phyloP scores from a whole-genome alignment of 768 basidiomycete species.

The Suillus variegatus region DNA sequence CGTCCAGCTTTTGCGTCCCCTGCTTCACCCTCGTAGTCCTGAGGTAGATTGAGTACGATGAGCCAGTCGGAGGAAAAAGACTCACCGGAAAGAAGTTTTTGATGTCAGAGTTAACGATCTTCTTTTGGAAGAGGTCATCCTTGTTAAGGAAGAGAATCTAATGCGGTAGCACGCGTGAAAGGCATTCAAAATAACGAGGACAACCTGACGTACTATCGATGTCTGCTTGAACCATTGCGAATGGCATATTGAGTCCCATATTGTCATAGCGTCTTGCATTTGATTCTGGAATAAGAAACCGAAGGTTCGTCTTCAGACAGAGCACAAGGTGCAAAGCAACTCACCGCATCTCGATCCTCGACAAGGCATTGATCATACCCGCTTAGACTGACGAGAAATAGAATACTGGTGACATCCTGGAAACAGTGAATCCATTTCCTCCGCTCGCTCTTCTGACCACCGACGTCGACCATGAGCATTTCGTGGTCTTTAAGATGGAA shows the following conservation, averaged over 20 bases:
- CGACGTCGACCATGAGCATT: constrained; percentile 92
- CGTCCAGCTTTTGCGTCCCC: constrained; percentile 74
- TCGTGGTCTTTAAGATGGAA: constrained; percentile 79
- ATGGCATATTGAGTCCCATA: constrained; percentile 98
- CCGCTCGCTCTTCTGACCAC: constrained; percentile 91
- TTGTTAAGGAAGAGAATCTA: constrained; percentile 96
- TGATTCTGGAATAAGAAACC: constrained; percentile 65
- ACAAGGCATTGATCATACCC: constrained; percentile 95
- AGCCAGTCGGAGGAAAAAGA: constrained; percentile 7
- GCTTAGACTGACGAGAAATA: constrained; percentile 89
- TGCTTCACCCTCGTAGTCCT: constrained; percentile 86
- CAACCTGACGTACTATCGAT: constrained; percentile 66
- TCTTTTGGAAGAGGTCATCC: constrained; percentile 88
- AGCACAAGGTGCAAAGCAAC: constrained; percentile 29
- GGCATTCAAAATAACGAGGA: neutral
- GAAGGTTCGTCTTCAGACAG: constrained; percentile 5
- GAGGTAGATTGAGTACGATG: constrained; percentile 8
- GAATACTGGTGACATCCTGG: constrained; percentile 90
- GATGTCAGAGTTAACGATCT: constrained; percentile 81
- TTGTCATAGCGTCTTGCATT: constrained; percentile 99
- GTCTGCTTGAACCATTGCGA: constrained; percentile 97
- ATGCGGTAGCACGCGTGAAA: constrained; percentile 3
- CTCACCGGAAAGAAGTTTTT: constrained; percentile 85
- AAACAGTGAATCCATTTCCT: constrained; percentile 96
- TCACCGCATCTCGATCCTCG: constrained; percentile 86